phyloP scores from a whole-genome alignment of 1,139 yeast genomes.

The Hansenula lynferdii region DNA sequence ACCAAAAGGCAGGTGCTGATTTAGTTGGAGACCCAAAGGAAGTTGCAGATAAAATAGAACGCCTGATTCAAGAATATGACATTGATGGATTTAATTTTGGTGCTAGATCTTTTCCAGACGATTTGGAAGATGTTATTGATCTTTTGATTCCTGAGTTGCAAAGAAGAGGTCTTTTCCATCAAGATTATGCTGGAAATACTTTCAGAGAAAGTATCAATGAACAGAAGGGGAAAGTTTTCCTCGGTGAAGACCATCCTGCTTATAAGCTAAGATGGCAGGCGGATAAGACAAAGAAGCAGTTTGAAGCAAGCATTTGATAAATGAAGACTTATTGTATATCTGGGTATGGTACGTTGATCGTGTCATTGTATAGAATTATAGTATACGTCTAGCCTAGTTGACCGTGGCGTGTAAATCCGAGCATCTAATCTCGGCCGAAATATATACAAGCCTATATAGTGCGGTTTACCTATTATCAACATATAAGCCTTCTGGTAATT shows the following conservation, averaged over 20 bases:
- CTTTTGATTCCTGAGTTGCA: constrained; percentile 29
- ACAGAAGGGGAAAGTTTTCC: not conserved
- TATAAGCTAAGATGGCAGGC: constrained; percentile 34
- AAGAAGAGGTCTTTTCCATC: constrained; percentile 27
- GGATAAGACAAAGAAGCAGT: too few relatives aligned
- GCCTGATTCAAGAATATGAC: constrained; percentile 25
- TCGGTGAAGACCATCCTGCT: constrained; percentile 28
- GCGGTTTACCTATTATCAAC: too few relatives aligned
- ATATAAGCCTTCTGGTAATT: too few relatives aligned
- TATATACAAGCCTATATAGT: too few relatives aligned
- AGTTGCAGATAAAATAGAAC: constrained; percentile 24
- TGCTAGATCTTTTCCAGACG: constrained; percentile 27
- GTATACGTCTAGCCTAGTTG: too few relatives aligned
- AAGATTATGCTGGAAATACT: constrained; percentile 25
- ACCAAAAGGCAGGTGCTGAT: not conserved
- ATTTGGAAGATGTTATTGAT: constrained; percentile 30
- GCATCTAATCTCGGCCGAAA: too few relatives aligned
- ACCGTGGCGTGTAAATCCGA: too few relatives aligned
- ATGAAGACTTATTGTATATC: too few relatives aligned
- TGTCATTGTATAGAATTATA: too few relatives aligned
- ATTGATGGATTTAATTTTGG: constrained; percentile 33
- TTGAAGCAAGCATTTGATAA: too few relatives aligned
- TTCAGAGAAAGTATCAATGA: constrained; percentile 5
- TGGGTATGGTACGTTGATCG: too few relatives aligned
- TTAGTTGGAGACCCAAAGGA: constrained; percentile 22